Conservation (phyloP, 495 filamentous ascomycete genomes). For the Tuber calosporum region DNA sequence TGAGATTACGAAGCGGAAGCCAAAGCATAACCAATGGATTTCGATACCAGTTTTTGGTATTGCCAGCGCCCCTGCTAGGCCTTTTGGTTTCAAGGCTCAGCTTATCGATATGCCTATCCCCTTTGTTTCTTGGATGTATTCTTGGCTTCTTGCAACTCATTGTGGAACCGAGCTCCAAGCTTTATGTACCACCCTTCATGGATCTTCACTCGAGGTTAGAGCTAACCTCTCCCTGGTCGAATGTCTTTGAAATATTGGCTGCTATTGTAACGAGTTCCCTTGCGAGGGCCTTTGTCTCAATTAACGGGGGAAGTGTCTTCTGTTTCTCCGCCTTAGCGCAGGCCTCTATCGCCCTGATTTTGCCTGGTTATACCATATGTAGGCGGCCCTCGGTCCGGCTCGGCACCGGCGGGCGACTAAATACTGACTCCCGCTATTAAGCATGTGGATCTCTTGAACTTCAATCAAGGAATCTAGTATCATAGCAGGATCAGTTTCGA, state of each 20-base stretch:
- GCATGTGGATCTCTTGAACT: conserved; percentile 78
- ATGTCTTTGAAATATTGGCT: conserved; percentile 86
- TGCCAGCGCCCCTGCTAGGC: conserved; percentile 74
- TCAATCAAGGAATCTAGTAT: conserved; percentile 77
- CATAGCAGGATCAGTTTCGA: conserved; percentile 83
- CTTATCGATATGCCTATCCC: conserved; percentile 81
- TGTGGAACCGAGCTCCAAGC: conserved; percentile 67
- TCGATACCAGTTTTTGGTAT: conserved; percentile 77
- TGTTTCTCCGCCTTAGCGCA: conserved; percentile 92
- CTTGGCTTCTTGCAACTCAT: conserved; percentile 77
- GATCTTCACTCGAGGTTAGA: conserved; percentile 2
- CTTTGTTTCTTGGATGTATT: conserved; percentile 78
- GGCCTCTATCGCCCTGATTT: conserved; percentile 81
- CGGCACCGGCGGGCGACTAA: conserved; percentile 9
- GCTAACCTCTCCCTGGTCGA: conserved; percentile 48
- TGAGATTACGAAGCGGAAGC: conserved; percentile 55
- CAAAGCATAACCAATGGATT: conserved; percentile 62
- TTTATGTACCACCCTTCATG: conserved; percentile 48
- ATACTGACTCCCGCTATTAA: conserved; percentile 23
- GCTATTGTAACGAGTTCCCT: conserved; percentile 85
- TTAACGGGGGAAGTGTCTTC: conserved; percentile 62
- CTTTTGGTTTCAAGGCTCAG: conserved; percentile 83
- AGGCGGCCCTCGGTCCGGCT: conserved; percentile 22
- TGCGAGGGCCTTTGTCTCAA: conserved; percentile 78
- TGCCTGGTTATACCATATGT: conserved; percentile 77